phyloP scores from a whole-genome alignment of 1,284 basidiomycete genomes.

The Rugosomyces carneus region DNA sequence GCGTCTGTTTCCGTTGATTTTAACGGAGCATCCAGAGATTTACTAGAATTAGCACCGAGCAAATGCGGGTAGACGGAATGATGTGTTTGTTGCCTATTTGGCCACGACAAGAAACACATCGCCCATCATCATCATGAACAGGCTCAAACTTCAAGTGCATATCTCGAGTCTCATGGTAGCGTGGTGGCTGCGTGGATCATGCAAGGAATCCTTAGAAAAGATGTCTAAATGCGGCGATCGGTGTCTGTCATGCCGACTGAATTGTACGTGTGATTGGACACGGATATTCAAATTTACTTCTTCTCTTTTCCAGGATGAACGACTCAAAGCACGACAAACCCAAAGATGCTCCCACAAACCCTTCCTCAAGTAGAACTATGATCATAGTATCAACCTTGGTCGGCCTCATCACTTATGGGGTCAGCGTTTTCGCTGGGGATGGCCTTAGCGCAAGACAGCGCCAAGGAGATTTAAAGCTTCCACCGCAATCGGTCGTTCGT shows the following conservation, averaged over 20 bases:
- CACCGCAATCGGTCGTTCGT: constrained; percentile 30
- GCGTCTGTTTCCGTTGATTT: too few species aligned
- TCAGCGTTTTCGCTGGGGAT: constrained; percentile 4
- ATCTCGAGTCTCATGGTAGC: neutral
- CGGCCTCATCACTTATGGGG: constrained; percentile 10
- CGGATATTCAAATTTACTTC: neutral
- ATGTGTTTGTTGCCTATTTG: too few species aligned
- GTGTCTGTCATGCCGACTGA: neutral
- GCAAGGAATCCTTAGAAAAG: neutral
- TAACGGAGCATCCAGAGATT: too few species aligned
- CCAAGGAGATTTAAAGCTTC: constrained; percentile 15
- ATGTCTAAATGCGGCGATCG: neutral
- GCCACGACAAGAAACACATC: too few species aligned
- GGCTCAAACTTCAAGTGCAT: neutral
- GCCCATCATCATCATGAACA: neutral
- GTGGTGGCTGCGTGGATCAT: neutral
- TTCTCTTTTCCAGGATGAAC: constrained; percentile 7
- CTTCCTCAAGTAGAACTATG: constrained; percentile 4
- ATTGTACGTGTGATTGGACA: too few species aligned
- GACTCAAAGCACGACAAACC: constrained; percentile 5
- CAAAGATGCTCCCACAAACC: neutral
- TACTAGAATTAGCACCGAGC: too few species aligned
- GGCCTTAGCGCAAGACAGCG: neutral
- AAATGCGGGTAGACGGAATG: too few species aligned
- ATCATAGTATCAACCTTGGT: constrained; percentile 8